These are phyloP conservation scores for Phaeoacremonium minimum DNA, from an alignment of 2,329 filamentous ascomycete genomes.

Conservation along the genomic window DNA sequence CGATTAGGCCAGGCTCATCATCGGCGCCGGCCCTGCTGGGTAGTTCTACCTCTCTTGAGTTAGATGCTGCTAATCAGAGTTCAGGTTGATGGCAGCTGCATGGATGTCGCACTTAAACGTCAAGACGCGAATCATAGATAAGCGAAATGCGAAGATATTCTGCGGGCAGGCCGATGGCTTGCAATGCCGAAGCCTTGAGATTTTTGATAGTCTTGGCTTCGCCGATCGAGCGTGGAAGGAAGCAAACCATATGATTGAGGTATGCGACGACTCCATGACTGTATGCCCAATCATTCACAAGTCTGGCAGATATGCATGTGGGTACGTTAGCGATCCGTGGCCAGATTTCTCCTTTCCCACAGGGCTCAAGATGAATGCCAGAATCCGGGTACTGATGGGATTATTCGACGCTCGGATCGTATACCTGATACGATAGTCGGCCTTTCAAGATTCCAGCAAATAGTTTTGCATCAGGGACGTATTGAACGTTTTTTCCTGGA, in stretches of 20 bases:
- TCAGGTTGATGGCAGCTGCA: slow-evolving; percentile 35
- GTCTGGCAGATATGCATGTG: slow-evolving; percentile 19
- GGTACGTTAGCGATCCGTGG: slow-evolving; percentile 12
- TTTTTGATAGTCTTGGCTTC: slow-evolving; percentile 70
- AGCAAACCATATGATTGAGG: slow-evolving; percentile 65
- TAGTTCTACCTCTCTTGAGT: slow-evolving; percentile 13
- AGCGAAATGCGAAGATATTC: slow-evolving; percentile 31
- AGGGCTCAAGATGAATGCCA: slow-evolving; percentile 32
- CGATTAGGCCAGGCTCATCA: too few relatives aligned
- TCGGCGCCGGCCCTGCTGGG: slow-evolving; percentile 23
- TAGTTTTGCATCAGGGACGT: slow-evolving; percentile 67
- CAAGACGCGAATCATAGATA: slow-evolving; percentile 38
- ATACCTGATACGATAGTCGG: slow-evolving; percentile 60
- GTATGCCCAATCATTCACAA: neutral
- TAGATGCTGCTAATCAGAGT: slow-evolving; percentile 1
- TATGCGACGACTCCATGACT: slow-evolving; percentile 22
- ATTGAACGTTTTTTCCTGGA: slow-evolving; percentile 66
- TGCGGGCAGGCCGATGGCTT: slow-evolving; percentile 40
- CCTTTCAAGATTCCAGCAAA: slow-evolving; percentile 59
- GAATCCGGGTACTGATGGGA: slow-evolving; percentile 58
- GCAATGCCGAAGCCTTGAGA: slow-evolving; percentile 64
- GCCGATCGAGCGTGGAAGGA: slow-evolving; percentile 61
- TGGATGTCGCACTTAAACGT: slow-evolving; percentile 37
- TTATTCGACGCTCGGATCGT: slow-evolving; percentile 52
- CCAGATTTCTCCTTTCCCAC: neutral